Percentiles rank a stretch among this genome's conserved stretches.
Conservation (phyloP, 2,329 filamentous ascomycete species). For the Aschersonia sp. region DNA sequence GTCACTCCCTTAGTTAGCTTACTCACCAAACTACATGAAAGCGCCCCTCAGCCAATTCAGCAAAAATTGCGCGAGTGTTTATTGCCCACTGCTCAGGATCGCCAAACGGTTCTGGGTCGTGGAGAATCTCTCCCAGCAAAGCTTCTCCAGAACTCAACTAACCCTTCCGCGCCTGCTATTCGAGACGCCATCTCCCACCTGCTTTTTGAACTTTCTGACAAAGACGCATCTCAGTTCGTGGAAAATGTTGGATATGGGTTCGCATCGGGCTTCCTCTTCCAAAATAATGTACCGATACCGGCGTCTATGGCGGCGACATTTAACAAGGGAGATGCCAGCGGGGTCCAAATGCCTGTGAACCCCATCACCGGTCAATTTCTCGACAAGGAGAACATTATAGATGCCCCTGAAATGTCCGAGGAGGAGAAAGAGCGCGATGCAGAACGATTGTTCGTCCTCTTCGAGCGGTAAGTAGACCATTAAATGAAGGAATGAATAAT, state of each 20-base stretch:
- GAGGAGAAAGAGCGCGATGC: slow-evolving; percentile 90
- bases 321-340: slow-evolving; percentile 13
- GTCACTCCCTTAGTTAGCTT: slow-evolving; percentile 62
- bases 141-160: slow-evolving; percentile 64
- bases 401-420: slow-evolving; percentile 63
- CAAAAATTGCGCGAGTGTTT: slow-evolving; percentile 50
- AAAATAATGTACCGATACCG: slow-evolving; percentile 68
- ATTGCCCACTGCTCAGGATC: slow-evolving; percentile 64
- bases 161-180: slow-evolving; percentile 55
- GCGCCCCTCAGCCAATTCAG: slow-evolving; percentile 47
- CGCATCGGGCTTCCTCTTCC: slow-evolving; percentile 78
- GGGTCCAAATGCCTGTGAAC: slow-evolving; percentile 42
- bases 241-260: slow-evolving; percentile 91
- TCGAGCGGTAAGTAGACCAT: slow-evolving; percentile 50
- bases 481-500: background rate
- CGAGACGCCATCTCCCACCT: slow-evolving; percentile 63
- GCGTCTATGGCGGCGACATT: slow-evolving; percentile 41
- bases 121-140: slow-evolving; percentile 60
- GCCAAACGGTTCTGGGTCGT: slow-evolving; percentile 62
- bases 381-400: slow-evolving; percentile 46
- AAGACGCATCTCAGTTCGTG: slow-evolving; percentile 66
- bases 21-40: slow-evolving; percentile 54
- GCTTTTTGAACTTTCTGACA: slow-evolving; percentile 76
- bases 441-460: slow-evolving; percentile 76
- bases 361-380: slow-evolving; percentile 77